These are phyloP conservation scores for Ricinus communis DNA, from an alignment of 345 rosid genomes.

Conservation along the genomic window DNA sequence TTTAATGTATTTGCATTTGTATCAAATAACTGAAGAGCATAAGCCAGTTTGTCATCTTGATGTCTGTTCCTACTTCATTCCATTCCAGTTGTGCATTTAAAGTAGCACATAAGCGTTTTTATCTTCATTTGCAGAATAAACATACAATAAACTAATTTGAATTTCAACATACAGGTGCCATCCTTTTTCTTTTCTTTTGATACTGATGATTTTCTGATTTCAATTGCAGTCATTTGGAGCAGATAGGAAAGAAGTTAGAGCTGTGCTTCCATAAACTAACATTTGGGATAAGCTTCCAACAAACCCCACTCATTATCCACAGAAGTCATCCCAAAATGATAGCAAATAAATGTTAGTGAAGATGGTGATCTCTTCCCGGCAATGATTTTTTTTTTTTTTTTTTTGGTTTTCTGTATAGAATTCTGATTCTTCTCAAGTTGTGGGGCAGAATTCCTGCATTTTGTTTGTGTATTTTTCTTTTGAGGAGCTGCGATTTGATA, in stretches of 20 bases:
- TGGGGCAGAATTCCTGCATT: conserved; percentile 19
- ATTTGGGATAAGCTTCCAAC: background rate
- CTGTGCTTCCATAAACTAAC: conserved; percentile 52
- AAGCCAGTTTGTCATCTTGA: background rate
- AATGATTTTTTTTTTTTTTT: conserved; percentile 13
- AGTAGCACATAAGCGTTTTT: background rate
- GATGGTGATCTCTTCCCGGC: conserved; percentile 7
- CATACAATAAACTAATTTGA: too few relatives aligned
- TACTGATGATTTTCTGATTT: conserved; percentile 10
- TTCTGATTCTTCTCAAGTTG: conserved; percentile 10
- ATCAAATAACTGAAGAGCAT: background rate
- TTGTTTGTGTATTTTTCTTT: conserved; percentile 2
- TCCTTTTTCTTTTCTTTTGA: background rate
- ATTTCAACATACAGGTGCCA: too few relatives aligned
- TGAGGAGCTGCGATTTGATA: background rate
- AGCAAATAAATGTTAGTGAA: conserved; percentile 28
- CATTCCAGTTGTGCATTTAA: background rate
- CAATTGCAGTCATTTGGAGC: conserved; percentile 68
- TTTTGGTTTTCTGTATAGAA: conserved; percentile 20
- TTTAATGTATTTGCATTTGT: too few relatives aligned
- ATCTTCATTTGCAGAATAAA: too few relatives aligned
- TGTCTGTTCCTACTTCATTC: background rate
- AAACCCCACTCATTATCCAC: background rate
- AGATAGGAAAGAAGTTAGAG: conserved; percentile 85
- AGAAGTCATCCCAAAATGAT: conserved; percentile 1